Percentiles rank a stretch among this genome's conserved stretches.
These are phyloP conservation scores for Fraxinus baroniana DNA, from an alignment of 305 asterid genomes.

Conservation along the genomic window DNA sequence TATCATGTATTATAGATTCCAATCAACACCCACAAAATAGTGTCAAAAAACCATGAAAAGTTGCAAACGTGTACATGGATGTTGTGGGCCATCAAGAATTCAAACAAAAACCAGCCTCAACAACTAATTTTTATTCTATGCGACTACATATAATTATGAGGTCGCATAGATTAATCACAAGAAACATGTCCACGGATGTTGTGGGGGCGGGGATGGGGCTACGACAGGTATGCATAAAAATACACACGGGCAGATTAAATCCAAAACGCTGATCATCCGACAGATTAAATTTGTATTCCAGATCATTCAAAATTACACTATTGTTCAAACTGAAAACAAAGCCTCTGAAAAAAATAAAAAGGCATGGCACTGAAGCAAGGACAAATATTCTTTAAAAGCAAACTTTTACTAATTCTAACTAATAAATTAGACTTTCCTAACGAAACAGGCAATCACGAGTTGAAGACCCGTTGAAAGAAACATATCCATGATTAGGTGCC, in stretches of 20 bases:
- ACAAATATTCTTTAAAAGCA: not conserved
- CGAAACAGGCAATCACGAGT: conserved; percentile 32
- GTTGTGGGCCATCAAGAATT: too few species aligned
- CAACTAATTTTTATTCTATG: too few species aligned
- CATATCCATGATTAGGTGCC: conserved; percentile 19
- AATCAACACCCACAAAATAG: too few species aligned
- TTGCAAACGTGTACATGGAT: too few species aligned
- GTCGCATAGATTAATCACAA: too few species aligned
- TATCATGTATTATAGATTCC: too few species aligned
- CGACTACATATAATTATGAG: too few species aligned
- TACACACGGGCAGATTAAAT: not conserved
- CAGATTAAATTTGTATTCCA: not conserved
- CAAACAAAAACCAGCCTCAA: too few species aligned
- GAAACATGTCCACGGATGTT: too few species aligned
- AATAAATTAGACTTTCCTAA: conserved; percentile 25
- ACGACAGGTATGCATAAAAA: not conserved
- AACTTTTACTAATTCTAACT: conserved; percentile 7
- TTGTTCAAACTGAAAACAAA: not conserved
- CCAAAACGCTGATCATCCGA: not conserved
- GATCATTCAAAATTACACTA: not conserved
- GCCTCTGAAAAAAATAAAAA: not conserved
- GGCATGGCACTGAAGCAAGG: not conserved
- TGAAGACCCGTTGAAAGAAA: conserved; percentile 14
- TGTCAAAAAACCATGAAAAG: too few species aligned
- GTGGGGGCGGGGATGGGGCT: too few species aligned